Percentiles rank a stretch among this genome's conserved stretches.
These are phyloP conservation scores for Syzygium malaccense DNA, from an alignment of 441 rosid species.

Conservation along the genomic window DNA sequence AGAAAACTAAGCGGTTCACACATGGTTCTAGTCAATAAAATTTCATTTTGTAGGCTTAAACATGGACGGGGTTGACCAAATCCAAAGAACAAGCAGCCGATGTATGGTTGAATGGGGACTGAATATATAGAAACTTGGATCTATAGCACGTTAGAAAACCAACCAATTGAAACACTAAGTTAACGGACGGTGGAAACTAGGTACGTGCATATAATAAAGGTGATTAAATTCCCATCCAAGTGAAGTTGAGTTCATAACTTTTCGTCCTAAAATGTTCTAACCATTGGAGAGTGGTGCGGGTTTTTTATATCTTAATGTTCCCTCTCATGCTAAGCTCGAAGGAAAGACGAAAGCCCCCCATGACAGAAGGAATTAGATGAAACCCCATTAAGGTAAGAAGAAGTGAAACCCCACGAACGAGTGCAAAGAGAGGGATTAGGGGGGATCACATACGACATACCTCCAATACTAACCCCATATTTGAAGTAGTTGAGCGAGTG, in stretches of 20 bases:
- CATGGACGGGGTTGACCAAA: neutral
- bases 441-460: neutral
- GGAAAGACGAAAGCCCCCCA: neutral
- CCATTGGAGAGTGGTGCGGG: rapidly evolving
- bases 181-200: rapidly evolving
- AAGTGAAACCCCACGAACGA: neutral
- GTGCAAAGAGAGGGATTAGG: neutral
- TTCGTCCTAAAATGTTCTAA: rapidly evolving
- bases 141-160: neutral
- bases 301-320: neutral
- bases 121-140: neutral
- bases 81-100: neutral
- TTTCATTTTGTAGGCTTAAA: neutral
- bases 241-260: neutral
- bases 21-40: neutral
- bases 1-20: neutral
- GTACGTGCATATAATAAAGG: neutral
- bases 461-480: neutral
- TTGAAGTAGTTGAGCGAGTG: neutral
- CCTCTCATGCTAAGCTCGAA: neutral
- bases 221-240: neutral
- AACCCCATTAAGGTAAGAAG: neutral
- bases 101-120: neutral
- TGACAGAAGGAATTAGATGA: neutral
- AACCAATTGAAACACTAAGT: neutral